Evolutionary conservation across 495 filamentous ascomycete species (phyloP).

Genomic region (Annulohypoxylon moriforme): DNA sequence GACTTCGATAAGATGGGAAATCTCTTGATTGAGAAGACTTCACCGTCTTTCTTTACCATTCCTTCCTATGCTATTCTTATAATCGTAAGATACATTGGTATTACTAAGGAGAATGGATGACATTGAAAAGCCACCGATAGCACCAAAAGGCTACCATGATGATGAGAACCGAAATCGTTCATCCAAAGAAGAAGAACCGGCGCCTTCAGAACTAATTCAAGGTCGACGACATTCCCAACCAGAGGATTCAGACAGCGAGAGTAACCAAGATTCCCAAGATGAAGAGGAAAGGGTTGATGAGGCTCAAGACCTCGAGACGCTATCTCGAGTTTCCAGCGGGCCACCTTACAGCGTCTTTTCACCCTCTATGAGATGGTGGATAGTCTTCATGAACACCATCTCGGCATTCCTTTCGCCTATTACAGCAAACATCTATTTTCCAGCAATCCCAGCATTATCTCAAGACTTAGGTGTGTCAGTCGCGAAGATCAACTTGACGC

Average conservation of each 20-base stretch:
- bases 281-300: slow-evolving; percentile 23
- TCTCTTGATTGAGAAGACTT: background rate
- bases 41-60: slow-evolving; percentile 8
- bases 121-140: slow-evolving; percentile 18
- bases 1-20: slow-evolving; percentile 10
- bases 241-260: slow-evolving; percentile 24
- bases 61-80: background rate
- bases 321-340: slow-evolving; percentile 52
- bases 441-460: slow-evolving; percentile 70
- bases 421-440: slow-evolving; percentile 84
- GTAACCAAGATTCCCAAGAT: slow-evolving; percentile 13
- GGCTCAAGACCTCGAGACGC: slow-evolving; percentile 38
- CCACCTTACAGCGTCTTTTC: slow-evolving; percentile 69
- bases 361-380: slow-evolving; percentile 64
- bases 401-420: slow-evolving; percentile 78
- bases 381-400: slow-evolving; percentile 73
- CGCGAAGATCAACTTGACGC: slow-evolving; percentile 73
- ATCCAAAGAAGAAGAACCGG: slow-evolving; percentile 28
- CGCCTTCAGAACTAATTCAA: slow-evolving; percentile 11
- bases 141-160: slow-evolving; percentile 11
- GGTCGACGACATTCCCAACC: background rate
- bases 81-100: slow-evolving; percentile 11
- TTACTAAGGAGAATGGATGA: slow-evolving; percentile 34
- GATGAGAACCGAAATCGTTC: slow-evolving; percentile 10
- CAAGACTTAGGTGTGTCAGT: slow-evolving; percentile 66